Evolutionary conservation across 163 green algal genomes (phyloP), one percentile per base, ranked within the genome.

Genomic region (Trebouxia gelatinosa): DNA sequence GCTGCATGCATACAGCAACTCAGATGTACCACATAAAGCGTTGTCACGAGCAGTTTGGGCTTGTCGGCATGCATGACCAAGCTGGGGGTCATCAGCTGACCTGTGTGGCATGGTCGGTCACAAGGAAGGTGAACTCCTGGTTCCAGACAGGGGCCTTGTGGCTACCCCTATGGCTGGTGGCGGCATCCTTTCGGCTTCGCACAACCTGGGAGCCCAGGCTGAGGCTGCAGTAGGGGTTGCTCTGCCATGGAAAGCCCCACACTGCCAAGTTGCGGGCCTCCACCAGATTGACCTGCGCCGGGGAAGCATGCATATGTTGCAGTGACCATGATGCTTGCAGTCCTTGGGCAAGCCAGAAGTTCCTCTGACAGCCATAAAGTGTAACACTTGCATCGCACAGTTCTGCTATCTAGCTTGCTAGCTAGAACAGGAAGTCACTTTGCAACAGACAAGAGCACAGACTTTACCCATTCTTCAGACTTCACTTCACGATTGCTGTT

Each of bases 121-220:
- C 95, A 80, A 98, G 85, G 75, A 98, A 98, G 82, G 97, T 90
- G 82, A 98, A 97, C 82, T 98, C 95, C 89, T 97, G 93, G 84
- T 98, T 98, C 95, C 95, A 98, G 38, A 97, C 89, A 6, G 95
- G 95, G 6, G 90, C 85, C 2, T 91, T 80, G 79, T 96, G 90
- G 59, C 82, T 78, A 50, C 93, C 92, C 23, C 83, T 76, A 28
- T 89, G 86, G 66, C 84, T 90, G 39, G 95, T 98, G 78, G 97
- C 94, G 54, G 89, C 89, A 65, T 98, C 95, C 0, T 86, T 80
- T 32, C 94, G 88, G 54, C 84, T 94, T 70, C 89, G 80, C n/a
- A 96, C 87, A 32, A 78, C 70, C 83, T 97, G 94, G 17, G 89
- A 81, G 6, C 95, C 95, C 66, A 98, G 82, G 75, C 87, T 84